These are phyloP conservation scores for Pythium pyrilobum DNA, from an alignment of 352 stramenopile species.

Conservation along the genomic window DNA sequence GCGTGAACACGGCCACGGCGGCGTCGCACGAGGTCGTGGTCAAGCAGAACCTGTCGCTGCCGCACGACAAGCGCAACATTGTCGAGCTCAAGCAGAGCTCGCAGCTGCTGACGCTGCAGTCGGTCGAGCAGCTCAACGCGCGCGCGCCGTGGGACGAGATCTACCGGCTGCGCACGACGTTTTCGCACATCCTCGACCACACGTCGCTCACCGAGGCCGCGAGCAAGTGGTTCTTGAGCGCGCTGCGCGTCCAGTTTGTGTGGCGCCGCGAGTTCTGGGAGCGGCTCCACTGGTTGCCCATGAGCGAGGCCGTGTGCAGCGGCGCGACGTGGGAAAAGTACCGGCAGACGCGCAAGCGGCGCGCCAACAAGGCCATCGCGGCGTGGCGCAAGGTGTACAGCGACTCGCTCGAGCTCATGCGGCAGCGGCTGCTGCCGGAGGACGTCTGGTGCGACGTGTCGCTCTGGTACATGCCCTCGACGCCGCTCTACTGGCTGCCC, in stretches of 20 bases:
- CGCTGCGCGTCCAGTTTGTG: slow-evolving; percentile 37
- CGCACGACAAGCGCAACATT: slow-evolving; percentile 34
- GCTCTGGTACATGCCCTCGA: slow-evolving; percentile 42
- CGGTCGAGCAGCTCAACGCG: slow-evolving; percentile 20
- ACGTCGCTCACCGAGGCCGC: slow-evolving; percentile 17
- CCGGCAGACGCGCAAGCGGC: slow-evolving; percentile 32
- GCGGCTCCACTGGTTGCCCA: slow-evolving; percentile 38
- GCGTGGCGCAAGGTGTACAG: slow-evolving; percentile 39
- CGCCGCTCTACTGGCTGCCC: slow-evolving; percentile 35
- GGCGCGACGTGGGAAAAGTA: slow-evolving; percentile 33
- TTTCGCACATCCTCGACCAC: slow-evolving; percentile 28
- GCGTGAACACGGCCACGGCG: neutral
- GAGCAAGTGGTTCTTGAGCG: slow-evolving; percentile 25
- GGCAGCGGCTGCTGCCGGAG: slow-evolving; percentile 23
- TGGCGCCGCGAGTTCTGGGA: slow-evolving; percentile 44
- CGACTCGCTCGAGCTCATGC: slow-evolving; percentile 42
- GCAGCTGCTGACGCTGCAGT: slow-evolving; percentile 21
- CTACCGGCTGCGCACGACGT: slow-evolving; percentile 26
- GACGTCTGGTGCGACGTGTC: slow-evolving; percentile 39
- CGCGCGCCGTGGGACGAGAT: slow-evolving; percentile 38
- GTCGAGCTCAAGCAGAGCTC: slow-evolving; percentile 37
- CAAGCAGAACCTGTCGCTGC: slow-evolving; percentile 38
- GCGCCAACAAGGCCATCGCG: slow-evolving; percentile 30
- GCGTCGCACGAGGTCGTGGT: slow-evolving; percentile 11
- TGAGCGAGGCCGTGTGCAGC: slow-evolving; percentile 37